These are phyloP conservation scores for Blumeriella jaapii DNA, from an alignment of 2,329 filamentous ascomycete species.

Conservation along the genomic window DNA sequence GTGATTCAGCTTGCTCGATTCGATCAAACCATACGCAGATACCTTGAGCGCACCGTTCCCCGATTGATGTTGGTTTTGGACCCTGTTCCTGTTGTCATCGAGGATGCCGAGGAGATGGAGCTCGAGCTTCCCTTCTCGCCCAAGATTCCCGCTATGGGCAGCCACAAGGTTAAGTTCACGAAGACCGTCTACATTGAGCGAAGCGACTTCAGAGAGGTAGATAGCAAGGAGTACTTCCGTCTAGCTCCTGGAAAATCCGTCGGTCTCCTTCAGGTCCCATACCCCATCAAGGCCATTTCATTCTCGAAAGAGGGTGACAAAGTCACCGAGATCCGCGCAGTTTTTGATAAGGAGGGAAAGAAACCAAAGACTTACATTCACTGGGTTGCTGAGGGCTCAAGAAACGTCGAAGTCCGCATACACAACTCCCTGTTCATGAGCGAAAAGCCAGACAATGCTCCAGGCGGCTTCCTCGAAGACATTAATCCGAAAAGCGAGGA, in stretches of 20 bases:
- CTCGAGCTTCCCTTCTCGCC: conserved; percentile 69
- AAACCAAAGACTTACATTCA: conserved; percentile 78
- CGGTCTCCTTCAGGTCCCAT: conserved; percentile 59
- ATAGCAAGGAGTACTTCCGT: conserved; percentile 65
- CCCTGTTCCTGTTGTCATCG: conserved; percentile 71
- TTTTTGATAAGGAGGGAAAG: conserved; percentile 59
- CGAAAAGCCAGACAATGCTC: conserved; percentile 65
- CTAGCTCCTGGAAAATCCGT: conserved; percentile 65
- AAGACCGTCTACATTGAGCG: conserved; percentile 77
- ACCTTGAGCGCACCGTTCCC: conserved; percentile 79
- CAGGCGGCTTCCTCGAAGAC: conserved; percentile 72
- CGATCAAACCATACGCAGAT: conserved; percentile 72
- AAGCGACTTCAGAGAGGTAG: conserved; percentile 63
- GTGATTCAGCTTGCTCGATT: conserved; percentile 75
- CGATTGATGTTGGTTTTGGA: conserved; percentile 84
- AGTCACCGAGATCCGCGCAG: conserved; percentile 54
- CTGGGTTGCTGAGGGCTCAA: conserved; percentile 67
- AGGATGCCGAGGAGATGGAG: conserved; percentile 62
- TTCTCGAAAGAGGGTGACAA: conserved; percentile 55
- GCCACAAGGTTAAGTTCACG: conserved; percentile 52
- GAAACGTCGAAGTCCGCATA: conserved; percentile 62
- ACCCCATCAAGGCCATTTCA: conserved; percentile 55
- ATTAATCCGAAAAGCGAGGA: conserved; percentile 77
- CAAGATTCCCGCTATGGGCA: conserved; percentile 60
- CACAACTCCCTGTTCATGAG: conserved; percentile 80